Conservation (phyloP, 768 basidiomycete genomes). For the Sistotremastrum niveocremeum region DNA sequence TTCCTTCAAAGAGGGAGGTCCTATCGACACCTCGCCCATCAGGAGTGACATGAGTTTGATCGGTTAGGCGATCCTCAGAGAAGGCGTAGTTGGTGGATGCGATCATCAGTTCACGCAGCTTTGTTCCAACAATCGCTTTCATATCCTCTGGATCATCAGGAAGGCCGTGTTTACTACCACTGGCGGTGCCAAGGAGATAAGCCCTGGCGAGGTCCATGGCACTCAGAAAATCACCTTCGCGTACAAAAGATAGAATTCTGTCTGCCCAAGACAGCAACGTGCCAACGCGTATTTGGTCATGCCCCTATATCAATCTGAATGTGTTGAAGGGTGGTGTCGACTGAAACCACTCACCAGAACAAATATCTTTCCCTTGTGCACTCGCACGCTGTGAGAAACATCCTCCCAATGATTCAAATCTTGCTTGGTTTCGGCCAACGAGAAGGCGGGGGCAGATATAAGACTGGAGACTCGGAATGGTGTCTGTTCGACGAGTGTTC, state of each 20-base stretch:
- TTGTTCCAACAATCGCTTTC: conserved; percentile 52
- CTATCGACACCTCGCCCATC: conserved; percentile 89
- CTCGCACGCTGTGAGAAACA: conserved; percentile 56
- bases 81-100: conserved; percentile 86
- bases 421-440: too few species aligned
- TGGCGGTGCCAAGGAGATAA: conserved; percentile 68
- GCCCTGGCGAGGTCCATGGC: conserved; percentile 78
- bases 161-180: conserved; percentile 79
- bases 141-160: conserved; percentile 52
- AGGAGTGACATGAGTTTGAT: conserved; percentile 67
- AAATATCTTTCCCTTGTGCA: conserved; percentile 88
- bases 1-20: conserved; percentile 76
- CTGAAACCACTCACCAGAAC: conserved; percentile 49
- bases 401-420: conserved; percentile 31
- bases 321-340: conserved; percentile 3
- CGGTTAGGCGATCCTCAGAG: conserved; percentile 88
- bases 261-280: conserved; percentile 93
- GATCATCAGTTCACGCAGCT: conserved; percentile 69
- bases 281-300: conserved; percentile 60
- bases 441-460: conserved; percentile 19
- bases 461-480: conserved; percentile 43
- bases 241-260: conserved; percentile 68
- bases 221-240: conserved; percentile 74
- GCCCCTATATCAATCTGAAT: conserved; percentile 31
- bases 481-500: conserved; percentile 48